A percentile compares a stretch with the other conserved stretches of the same genome.
Conservation (phyloP, 441 rosid genomes). For the Pelargonium citronellum region DNA sequence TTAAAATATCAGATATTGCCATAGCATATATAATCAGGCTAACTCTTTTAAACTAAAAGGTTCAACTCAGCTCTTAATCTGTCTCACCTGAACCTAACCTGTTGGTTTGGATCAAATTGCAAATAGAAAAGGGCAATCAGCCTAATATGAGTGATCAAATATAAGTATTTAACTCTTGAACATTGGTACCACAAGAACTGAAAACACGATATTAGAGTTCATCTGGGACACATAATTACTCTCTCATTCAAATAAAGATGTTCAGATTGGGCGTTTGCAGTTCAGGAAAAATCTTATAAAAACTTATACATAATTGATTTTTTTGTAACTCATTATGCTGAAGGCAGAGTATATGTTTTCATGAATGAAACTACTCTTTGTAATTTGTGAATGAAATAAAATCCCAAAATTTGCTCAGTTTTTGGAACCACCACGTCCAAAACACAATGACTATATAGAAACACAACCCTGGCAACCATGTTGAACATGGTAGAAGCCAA, state of each 20-base stretch:
- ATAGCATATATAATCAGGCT: not conserved
- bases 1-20: not conserved
- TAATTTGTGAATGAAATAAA: not conserved
- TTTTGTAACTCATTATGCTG: not conserved
- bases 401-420: not conserved
- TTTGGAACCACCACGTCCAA: not conserved
- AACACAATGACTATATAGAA: constrained; percentile 1
- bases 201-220: not conserved
- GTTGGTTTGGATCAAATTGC: not conserved
- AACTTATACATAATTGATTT: not conserved
- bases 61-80: not conserved
- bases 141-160: not conserved
- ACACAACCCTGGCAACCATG: too few relatives aligned
- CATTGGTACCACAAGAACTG: not conserved
- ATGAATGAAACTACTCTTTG: not conserved
- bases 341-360: not conserved
- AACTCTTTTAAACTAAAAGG: not conserved
- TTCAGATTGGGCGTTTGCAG: not conserved
- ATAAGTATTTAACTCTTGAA: not conserved
- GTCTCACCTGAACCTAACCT: not conserved
- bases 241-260: not conserved
- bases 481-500: not conserved
- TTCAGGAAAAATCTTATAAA: not conserved
- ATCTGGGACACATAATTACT: not conserved
- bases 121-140: not conserved